These are phyloP conservation scores for Sphaerulina populicola DNA, from an alignment of 2,329 filamentous ascomycete species.

Conservation along the genomic window DNA sequence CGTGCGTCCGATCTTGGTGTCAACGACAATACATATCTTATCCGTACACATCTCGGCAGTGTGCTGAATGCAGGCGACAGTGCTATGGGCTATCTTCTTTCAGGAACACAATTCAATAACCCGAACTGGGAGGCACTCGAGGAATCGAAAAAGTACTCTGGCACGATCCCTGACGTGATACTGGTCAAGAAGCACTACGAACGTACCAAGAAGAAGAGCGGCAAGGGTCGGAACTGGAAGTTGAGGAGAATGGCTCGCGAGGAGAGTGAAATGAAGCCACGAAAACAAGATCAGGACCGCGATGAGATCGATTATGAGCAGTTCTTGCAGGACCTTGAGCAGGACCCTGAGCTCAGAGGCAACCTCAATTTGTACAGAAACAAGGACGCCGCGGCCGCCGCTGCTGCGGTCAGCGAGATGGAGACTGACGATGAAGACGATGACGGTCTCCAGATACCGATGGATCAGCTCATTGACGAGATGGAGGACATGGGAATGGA, in stretches of 20 bases:
- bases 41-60: slow-evolving; percentile 78
- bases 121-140: slow-evolving; percentile 75
- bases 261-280: slow-evolving; percentile 75
- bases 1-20: slow-evolving; percentile 75
- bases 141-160: slow-evolving; percentile 63
- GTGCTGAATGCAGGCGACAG: slow-evolving; percentile 84
- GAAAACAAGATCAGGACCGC: slow-evolving; percentile 78
- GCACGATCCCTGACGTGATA: slow-evolving; percentile 79
- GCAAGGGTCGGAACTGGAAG: slow-evolving; percentile 67
- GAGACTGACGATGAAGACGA: slow-evolving; percentile 48
- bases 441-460: slow-evolving; percentile 44
- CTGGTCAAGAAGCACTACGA: slow-evolving; percentile 97
- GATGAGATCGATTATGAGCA: slow-evolving; percentile 93
- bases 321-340: slow-evolving; percentile 94
- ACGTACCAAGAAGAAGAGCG: slow-evolving; percentile 59
- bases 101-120: slow-evolving; percentile 89
- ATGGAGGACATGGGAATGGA: slow-evolving; percentile 79
- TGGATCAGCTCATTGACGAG: slow-evolving; percentile 67
- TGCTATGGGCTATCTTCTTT: slow-evolving; percentile 86
- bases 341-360: slow-evolving; percentile 78
- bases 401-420: slow-evolving; percentile 60
- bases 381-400: slow-evolving; percentile 44
- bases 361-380: slow-evolving; percentile 81
- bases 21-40: slow-evolving; percentile 83
- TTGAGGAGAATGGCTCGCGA: slow-evolving; percentile 89